A percentile compares a stretch with the other conserved stretches of the same genome.
phyloP scores from a whole-genome alignment of 2,329 filamentous ascomycete species.

The Fusarium goolgardi region DNA sequence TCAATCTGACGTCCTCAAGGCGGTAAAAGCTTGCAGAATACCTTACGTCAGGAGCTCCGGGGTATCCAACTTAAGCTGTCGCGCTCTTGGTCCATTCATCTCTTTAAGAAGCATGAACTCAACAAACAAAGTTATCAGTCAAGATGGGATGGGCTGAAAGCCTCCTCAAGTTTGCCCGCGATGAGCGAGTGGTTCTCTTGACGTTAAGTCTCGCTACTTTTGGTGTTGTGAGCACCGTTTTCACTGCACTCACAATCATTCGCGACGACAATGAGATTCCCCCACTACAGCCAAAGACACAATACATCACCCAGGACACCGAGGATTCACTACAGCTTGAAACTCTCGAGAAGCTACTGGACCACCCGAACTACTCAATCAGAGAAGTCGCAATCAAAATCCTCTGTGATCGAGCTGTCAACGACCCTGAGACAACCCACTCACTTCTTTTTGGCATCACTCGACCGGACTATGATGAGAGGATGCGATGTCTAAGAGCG shows the following conservation, averaged over 20 bases:
- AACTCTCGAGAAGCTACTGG: conserved; percentile 74
- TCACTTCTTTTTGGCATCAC: conserved; percentile 69
- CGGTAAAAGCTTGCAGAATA: conserved; percentile 37
- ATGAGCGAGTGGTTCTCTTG: conserved; percentile 66
- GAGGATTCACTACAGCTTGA: conserved; percentile 75
- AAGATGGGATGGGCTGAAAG: conserved; percentile 56
- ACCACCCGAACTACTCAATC: conserved; percentile 78
- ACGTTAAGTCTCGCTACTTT: conserved; percentile 69
- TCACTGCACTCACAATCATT: conserved; percentile 67
- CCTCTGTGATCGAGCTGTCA: conserved; percentile 66
- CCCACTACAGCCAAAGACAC: conserved; percentile 71
- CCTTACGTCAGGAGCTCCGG: conserved; percentile 30
- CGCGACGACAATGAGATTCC: conserved; percentile 75
- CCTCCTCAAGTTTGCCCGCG: conserved; percentile 53
- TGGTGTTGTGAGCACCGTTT: conserved; percentile 67
- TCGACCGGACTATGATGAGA: conserved; percentile 67
- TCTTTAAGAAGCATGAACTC: conserved; percentile 26
- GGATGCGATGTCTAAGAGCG: conserved; percentile 67
- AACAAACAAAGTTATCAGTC: conserved; percentile 23
- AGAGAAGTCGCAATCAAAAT: conserved; percentile 74
- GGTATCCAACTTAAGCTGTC: conserved; percentile 4
- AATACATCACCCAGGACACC: conserved; percentile 80
- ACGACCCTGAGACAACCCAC: conserved; percentile 65
- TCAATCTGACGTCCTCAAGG: neutral
- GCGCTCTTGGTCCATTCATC: conserved; percentile 3